A percentile compares a stretch with the other conserved stretches of the same genome.
These are phyloP conservation scores for Didymella lethalis DNA, from an alignment of 2,329 filamentous ascomycete species.

Conservation along the genomic window DNA sequence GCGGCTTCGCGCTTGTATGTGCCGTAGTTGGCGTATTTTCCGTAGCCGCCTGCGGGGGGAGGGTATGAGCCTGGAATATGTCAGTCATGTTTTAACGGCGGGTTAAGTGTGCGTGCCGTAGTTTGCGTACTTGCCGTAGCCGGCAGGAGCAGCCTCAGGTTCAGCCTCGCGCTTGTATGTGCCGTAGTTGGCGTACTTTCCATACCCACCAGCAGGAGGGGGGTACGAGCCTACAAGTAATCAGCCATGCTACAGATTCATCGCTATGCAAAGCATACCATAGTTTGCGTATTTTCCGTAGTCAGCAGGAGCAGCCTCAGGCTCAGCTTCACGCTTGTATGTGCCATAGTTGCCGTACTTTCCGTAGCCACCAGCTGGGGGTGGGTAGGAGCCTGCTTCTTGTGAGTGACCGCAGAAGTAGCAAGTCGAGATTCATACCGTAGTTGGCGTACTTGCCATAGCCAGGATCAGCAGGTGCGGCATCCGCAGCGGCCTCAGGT, in stretches of 20 bases:
- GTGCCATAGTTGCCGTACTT: conserved; percentile 27
- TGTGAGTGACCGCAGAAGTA: not conserved
- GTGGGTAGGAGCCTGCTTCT: not conserved
- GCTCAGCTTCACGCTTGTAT: conserved; percentile 8
- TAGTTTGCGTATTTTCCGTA: not conserved
- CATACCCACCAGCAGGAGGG: not conserved
- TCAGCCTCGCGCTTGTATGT: conserved; percentile 8
- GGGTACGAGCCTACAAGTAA: not conserved
- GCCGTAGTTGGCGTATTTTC: not conserved
- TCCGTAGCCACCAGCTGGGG: not conserved
- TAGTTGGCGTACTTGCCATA: conserved; percentile 30
- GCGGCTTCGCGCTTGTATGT: conserved; percentile 5
- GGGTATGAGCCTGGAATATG: not conserved
- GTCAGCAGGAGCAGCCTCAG: too few relatives aligned
- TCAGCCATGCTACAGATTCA: not conserved
- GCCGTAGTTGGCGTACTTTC: conserved; percentile 27
- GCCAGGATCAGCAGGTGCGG: conserved; percentile 1
- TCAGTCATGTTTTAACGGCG: too few relatives aligned
- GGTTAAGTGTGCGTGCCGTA: too few relatives aligned
- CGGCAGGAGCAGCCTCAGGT: not conserved
- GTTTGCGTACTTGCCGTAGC: conserved; percentile 8
- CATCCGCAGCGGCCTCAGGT: conserved; percentile 6
- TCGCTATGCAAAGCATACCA: too few relatives aligned
- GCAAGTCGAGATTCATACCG: conserved; percentile 1
- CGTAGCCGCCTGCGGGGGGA: not conserved